Conservation (phyloP, 768 basidiomycete genomes). For the Coprinopsis strossmayeri region DNA sequence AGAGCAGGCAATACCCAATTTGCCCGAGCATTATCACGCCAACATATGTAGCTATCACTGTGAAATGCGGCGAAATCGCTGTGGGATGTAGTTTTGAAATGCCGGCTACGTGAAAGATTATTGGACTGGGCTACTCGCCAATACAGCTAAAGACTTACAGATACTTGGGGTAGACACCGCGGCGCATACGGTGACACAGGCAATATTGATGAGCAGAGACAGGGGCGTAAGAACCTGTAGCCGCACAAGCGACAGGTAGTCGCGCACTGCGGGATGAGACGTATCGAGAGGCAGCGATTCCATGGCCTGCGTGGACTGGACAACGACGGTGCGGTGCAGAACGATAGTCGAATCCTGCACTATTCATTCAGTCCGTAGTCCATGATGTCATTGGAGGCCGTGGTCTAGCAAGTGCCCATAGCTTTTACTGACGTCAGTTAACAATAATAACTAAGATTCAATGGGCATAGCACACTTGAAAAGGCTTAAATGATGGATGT, state of each 20-base stretch:
- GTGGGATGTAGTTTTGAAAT: slow-evolving; percentile 54
- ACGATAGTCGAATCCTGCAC: too few species aligned
- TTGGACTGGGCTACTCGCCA: neutral
- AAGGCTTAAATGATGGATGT: too few species aligned
- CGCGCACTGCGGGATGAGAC: slow-evolving; percentile 52
- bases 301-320: slow-evolving; percentile 26
- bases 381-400: slow-evolving; percentile 11
- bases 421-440: too few species aligned
- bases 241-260: slow-evolving; percentile 63
- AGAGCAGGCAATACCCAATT: slow-evolving; percentile 78
- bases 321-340: neutral
- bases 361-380: neutral
- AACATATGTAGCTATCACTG: slow-evolving; percentile 55
- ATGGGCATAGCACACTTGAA: too few species aligned
- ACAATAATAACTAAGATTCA: too few species aligned
- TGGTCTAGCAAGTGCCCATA: too few species aligned
- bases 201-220: slow-evolving; percentile 76
- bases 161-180: slow-evolving; percentile 49
- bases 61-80: slow-evolving; percentile 61
- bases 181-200: slow-evolving; percentile 61
- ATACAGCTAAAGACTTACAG: slow-evolving; percentile 37
- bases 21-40: slow-evolving; percentile 55
- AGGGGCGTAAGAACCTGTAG: slow-evolving; percentile 87
- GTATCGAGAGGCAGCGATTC: slow-evolving; percentile 52
- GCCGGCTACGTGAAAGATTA: slow-evolving; percentile 27